Percentiles rank a stretch among this genome's conserved stretches.
phyloP scores from a whole-genome alignment of 441 rosid species.

The Cnidoscolus chayamansa region DNA sequence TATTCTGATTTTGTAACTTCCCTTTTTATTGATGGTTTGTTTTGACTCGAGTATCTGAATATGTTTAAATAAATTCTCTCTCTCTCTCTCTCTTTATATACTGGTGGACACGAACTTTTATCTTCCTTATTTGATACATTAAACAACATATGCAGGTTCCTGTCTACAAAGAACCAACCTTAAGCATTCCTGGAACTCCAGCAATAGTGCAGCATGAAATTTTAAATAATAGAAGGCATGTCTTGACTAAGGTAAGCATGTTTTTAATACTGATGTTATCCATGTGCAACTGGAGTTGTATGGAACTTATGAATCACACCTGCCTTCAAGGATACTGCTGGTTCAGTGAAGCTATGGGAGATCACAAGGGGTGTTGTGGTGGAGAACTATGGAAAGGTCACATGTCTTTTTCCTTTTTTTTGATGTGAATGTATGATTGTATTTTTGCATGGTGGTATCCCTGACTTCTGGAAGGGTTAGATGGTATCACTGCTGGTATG shows the following conservation, averaged over 20 bases:
- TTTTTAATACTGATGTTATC: background rate
- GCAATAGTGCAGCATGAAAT: constrained; percentile 95
- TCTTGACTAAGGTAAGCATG: constrained; percentile 79
- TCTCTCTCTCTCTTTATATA: no score
- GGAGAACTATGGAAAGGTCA: constrained; percentile 92
- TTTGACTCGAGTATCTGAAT: background rate
- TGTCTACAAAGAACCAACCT: constrained; percentile 73
- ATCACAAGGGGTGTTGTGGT: constrained; percentile 78
- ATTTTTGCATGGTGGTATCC: background rate
- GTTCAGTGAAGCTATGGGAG: constrained; percentile 96
- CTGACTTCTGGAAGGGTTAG: background rate
- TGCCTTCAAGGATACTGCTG: constrained; percentile 72
- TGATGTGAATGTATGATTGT: background rate
- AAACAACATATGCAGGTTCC: constrained; percentile 53
- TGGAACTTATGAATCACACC: constrained; percentile 21
- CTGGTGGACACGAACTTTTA: no score
- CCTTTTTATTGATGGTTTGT: background rate
- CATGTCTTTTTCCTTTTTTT: constrained; percentile 18
- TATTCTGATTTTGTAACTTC: background rate
- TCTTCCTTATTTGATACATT: background rate
- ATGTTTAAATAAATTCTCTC: no score
- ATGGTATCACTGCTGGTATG: background rate
- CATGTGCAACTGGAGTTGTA: constrained; percentile 4
- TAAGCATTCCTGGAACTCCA: constrained; percentile 78
- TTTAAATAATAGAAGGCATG: constrained; percentile 90